Evolutionary conservation across 2,329 filamentous ascomycete species (phyloP).

Genomic region (Thermoascus crustaceus): DNA sequence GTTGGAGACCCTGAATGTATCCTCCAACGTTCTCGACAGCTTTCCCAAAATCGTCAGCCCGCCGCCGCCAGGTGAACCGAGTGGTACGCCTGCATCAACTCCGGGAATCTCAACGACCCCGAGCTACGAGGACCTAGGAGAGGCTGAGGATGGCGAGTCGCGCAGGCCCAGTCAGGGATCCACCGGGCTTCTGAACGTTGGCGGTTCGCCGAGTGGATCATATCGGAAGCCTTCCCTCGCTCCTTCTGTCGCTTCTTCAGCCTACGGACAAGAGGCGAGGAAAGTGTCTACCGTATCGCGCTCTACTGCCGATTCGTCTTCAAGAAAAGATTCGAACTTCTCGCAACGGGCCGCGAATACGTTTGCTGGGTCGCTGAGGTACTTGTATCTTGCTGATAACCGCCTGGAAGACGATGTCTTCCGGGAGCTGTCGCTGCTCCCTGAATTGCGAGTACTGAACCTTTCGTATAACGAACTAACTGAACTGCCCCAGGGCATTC

Average conservation of each 20-base stretch:
- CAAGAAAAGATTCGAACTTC: conserved; percentile 80
- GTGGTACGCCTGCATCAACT: conserved; percentile 37
- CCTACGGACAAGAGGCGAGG: conserved; percentile 68
- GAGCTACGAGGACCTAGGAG: conserved; percentile 70
- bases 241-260: conserved; percentile 77
- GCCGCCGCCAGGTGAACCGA: conserved; percentile 50
- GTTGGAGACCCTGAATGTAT: conserved; percentile 86
- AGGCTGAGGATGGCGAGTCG: conserved; percentile 53
- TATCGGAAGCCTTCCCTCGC: conserved; percentile 73
- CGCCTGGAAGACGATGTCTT: conserved; percentile 91
- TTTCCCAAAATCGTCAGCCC: conserved; percentile 74
- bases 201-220: conserved; percentile 58
- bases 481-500: conserved; percentile 80
- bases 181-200: conserved; percentile 64
- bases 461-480: conserved; percentile 91
- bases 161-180: conserved; percentile 81
- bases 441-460: conserved; percentile 81
- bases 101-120: conserved; percentile 52
- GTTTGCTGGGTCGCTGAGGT: conserved; percentile 75
- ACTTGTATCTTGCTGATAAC: conserved; percentile 88
- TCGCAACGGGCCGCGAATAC: conserved; percentile 74
- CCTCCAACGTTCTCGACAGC: conserved; percentile 81
- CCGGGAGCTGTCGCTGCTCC: conserved; percentile 74
- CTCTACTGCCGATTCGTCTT: conserved; percentile 49
- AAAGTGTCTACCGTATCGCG: conserved; percentile 79